Base-by-base conservation (phyloP, 495 filamentous ascomycete species). In the Penicillium pulvis region DNA sequence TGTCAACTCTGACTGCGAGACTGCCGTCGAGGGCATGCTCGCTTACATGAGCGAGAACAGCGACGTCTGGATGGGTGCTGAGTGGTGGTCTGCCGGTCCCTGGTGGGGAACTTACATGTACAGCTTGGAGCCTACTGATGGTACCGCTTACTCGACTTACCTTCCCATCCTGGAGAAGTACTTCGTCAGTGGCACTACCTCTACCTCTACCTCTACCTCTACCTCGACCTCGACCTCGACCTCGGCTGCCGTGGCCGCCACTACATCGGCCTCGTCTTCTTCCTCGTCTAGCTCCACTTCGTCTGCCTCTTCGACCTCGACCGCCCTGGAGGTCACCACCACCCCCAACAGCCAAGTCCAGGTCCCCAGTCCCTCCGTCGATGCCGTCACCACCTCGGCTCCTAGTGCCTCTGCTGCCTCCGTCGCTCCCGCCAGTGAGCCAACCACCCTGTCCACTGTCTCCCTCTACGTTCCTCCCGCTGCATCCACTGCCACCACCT, bases 71-170 rank as follows among this genome's bases (percentile, higher is more conserved):
- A 77, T 79, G 31, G 88, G 88, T 1, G 88, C 80, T 56, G 52
- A 84, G 14, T 90, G 86, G 86, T 91, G 89, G 88, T 78, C 81
- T 16, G 88, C 83, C 14, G 88, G 87, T 0, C 87, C 74, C 47
- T 80, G 77, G 79, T 82, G 78, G 83, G 72, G 79, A 53, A 53
- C 57, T 30, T 88, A 87, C 69, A 84, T 88, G 69, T 88, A 79
- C 66, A 76, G 63, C 57, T 71, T 87, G 61, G 87, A 89, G 74
- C 85, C 86, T 0, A 72, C 78, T 19, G 70, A 64, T 23, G 82
- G 85, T 0, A 66, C 70, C 16, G 85, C 81, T 0, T 86, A 81
- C 69, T 72, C 70, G 24, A 71, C 61, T 20, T 74, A 74, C 51
- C 60, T 75, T 23, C 61, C 63, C 24, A 70, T 74, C 41, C 56